These are phyloP conservation scores for Globisporangium heterothallicum DNA, from an alignment of 352 stramenopile species.

Conservation along the genomic window DNA sequence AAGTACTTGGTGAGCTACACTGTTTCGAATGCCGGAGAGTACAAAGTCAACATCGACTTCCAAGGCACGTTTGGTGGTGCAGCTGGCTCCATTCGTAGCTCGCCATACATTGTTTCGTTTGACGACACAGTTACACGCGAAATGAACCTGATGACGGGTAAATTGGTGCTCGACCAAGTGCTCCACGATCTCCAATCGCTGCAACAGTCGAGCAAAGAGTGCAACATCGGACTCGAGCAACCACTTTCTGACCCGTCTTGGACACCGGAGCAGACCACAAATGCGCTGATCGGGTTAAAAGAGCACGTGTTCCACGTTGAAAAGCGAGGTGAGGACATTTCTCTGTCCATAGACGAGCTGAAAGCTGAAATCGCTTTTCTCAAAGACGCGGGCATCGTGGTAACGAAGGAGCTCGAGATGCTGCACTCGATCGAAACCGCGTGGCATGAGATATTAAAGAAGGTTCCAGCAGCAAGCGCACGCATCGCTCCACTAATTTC, in stretches of 20 bases:
- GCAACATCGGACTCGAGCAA: conserved; percentile 64
- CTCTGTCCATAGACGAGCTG: conserved; percentile 58
- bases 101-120: conserved; percentile 82
- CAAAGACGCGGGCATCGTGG: conserved; percentile 42
- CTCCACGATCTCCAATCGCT: conserved; percentile 58
- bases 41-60: conserved; percentile 87
- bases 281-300: conserved; percentile 64
- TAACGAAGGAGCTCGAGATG: conserved; percentile 54
- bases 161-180: conserved; percentile 70
- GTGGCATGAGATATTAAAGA: conserved; percentile 61
- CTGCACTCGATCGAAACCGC: conserved; percentile 42
- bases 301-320: conserved; percentile 78
- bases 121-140: conserved; percentile 74
- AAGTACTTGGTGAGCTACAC: conserved; percentile 92
- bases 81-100: conserved; percentile 85
- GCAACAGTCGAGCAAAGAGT: conserved; percentile 59
- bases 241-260: conserved; percentile 50
- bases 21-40: conserved; percentile 73
- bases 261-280: conserved; percentile 55
- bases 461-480: conserved; percentile 54
- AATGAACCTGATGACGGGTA: conserved; percentile 79
- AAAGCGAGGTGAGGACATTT: conserved; percentile 61
- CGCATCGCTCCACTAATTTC: conserved; percentile 63
- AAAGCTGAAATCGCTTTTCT: conserved; percentile 64
- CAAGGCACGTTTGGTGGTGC: conserved; percentile 89